These are phyloP conservation scores for Lodderomyces jiufengensis DNA, from an alignment of 1,139 yeast species.

Conservation along the genomic window DNA sequence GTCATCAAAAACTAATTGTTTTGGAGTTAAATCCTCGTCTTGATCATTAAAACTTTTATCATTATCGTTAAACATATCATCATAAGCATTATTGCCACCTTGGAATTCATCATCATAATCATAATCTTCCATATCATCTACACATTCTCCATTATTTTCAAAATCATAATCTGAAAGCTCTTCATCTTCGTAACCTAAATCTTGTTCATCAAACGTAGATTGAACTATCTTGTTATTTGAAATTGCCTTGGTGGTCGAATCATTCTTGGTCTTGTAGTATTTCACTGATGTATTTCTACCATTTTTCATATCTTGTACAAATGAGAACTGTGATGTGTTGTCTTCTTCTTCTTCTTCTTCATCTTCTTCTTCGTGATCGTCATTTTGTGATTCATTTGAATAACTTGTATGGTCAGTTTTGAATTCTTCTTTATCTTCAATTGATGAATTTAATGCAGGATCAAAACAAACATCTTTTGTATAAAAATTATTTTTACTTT, in stretches of 20 bases:
- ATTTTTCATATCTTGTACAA: slow-evolving; percentile 50
- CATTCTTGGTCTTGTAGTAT: slow-evolving; percentile 45
- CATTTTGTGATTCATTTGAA: slow-evolving; percentile 3
- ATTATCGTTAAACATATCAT: slow-evolving; percentile 3
- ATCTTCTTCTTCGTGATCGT: slow-evolving; percentile 13
- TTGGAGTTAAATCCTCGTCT: background rate
- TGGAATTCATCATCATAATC: slow-evolving; percentile 48
- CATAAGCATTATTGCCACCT: slow-evolving; percentile 16
- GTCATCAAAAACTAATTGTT: background rate
- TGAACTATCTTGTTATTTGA: slow-evolving; percentile 5
- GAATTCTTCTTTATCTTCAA: slow-evolving; percentile 1
- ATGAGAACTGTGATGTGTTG: slow-evolving; percentile 52
- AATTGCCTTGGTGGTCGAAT: slow-evolving; percentile 2
- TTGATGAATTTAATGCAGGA: slow-evolving; percentile 3
- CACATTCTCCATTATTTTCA: slow-evolving; percentile 52
- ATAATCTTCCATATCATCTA: slow-evolving; percentile 36
- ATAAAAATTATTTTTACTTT: slow-evolving; percentile 16
- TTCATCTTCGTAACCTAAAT: slow-evolving; percentile 34
- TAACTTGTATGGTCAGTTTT: slow-evolving; percentile 3
- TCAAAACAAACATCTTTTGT: slow-evolving; percentile 19
- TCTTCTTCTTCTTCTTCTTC: slow-evolving; percentile 25
- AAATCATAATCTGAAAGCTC: slow-evolving; percentile 41
- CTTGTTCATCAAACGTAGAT: slow-evolving; percentile 26
- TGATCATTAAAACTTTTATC: background rate
- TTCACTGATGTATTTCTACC: slow-evolving; percentile 64